Percentiles rank a stretch among this genome's conserved stretches.
These are phyloP conservation scores for Aspergillus cristatus DNA, from an alignment of 495 filamentous ascomycete genomes.

Conservation along the genomic window DNA sequence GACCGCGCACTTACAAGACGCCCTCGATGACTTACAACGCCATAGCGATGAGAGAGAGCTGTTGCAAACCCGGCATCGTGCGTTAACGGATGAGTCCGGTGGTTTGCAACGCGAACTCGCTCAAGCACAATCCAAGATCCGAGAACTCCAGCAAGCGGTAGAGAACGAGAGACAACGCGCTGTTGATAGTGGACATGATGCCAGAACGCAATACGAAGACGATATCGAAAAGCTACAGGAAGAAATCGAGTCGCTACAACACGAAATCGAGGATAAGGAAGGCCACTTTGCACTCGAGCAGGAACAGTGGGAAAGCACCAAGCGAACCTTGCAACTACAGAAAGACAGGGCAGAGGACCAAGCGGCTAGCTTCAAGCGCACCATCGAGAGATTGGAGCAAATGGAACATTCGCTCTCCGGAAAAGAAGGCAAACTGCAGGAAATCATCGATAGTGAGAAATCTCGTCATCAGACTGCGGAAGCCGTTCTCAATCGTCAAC, in stretches of 20 bases:
- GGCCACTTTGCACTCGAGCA: conserved; percentile 58
- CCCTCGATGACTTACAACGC: conserved; percentile 45
- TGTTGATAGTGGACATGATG: conserved; percentile 46
- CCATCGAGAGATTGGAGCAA: conserved; percentile 62
- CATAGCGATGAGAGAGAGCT: conserved; percentile 60
- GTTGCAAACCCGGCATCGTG: conserved; percentile 58
- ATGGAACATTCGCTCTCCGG: conserved; percentile 55
- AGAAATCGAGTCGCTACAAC: conserved; percentile 58
- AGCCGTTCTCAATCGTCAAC: conserved; percentile 44
- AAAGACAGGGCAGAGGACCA: conserved; percentile 60
- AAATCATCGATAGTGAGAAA: conserved; percentile 51
- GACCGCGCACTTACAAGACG: conserved; percentile 40
- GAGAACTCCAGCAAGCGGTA: conserved; percentile 48
- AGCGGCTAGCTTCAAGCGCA: conserved; percentile 58
- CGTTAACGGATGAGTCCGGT: conserved; percentile 57
- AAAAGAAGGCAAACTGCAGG: conserved; percentile 56
- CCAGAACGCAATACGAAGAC: conserved; percentile 50
- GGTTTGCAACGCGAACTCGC: conserved; percentile 55
- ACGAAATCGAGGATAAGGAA: conserved; percentile 67
- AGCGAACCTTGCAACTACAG: conserved; percentile 53
- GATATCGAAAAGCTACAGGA: conserved; percentile 56
- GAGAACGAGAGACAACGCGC: conserved; percentile 51
- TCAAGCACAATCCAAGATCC: conserved; percentile 44
- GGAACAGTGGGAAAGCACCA: conserved; percentile 62
- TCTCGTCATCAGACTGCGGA: conserved; percentile 48